Evolutionary conservation across 306 rosid genomes (phyloP).

Genomic region (Dalbergia cochinchinensis): DNA sequence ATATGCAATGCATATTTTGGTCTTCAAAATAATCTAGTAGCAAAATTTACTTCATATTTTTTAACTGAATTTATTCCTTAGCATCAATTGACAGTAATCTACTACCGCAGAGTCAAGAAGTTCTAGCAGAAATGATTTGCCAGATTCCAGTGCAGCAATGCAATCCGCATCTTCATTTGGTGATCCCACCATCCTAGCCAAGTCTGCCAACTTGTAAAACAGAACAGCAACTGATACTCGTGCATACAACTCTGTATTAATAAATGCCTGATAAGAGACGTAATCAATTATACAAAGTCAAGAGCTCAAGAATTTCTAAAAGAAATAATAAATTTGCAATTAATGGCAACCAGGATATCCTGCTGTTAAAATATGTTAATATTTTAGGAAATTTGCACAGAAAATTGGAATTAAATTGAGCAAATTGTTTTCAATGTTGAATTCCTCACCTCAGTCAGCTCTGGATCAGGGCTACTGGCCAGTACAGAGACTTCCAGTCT

Average conservation of each 20-base stretch:
- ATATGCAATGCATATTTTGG: conserved; percentile 9
- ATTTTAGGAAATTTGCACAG: conserved; percentile 19
- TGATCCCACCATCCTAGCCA: conserved; percentile 61
- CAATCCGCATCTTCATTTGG: conserved; percentile 54
- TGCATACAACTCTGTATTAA: conserved; percentile 96
- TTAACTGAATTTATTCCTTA: conserved; percentile 29
- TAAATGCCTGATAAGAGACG: conserved; percentile 74
- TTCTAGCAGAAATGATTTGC: conserved; percentile 82
- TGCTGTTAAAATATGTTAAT: conserved; percentile 22
- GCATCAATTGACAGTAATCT: conserved; percentile 36
- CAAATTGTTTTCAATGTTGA: conserved; percentile 31
- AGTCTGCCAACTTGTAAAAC: conserved; percentile 82
- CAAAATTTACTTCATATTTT: neutral
- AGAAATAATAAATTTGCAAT: conserved; percentile 34
- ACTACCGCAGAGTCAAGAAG: conserved; percentile 90
- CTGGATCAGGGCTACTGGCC: conserved; percentile 80
- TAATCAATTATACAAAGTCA: conserved; percentile 40
- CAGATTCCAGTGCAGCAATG: conserved; percentile 71
- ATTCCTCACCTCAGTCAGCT: conserved; percentile 79
- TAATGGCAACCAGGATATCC: conserved; percentile 34
- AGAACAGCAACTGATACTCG: conserved; percentile 94
- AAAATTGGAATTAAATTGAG: conserved; percentile 25
- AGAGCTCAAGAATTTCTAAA: conserved; percentile 27
- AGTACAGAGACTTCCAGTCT: conserved; percentile 77
- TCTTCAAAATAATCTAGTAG: conserved; percentile 8